Percentiles rank a stretch among this genome's conserved stretches.
These are phyloP conservation scores for Sedum album DNA, from an alignment of 164 flowering plant species.

Conservation along the genomic window DNA sequence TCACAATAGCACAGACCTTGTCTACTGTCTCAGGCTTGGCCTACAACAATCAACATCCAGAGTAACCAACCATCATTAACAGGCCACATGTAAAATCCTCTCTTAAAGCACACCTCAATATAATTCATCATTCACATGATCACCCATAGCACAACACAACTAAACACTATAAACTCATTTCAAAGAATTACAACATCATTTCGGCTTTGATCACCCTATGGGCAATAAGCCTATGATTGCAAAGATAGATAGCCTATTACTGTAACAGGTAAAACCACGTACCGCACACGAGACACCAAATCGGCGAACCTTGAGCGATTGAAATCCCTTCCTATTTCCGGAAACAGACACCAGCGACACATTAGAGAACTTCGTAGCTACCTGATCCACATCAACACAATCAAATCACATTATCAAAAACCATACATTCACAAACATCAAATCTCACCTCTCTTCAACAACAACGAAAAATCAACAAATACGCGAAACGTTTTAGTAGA, in stretches of 20 bases:
- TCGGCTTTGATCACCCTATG: neutral
- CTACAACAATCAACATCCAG: neutral
- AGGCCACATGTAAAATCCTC: neutral
- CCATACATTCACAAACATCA: neutral
- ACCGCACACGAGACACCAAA: neutral
- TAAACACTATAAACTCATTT: neutral
- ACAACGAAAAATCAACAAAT: neutral
- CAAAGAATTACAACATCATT: neutral
- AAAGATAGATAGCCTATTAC: too few species aligned
- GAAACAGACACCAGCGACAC: neutral
- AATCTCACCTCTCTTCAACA: neutral
- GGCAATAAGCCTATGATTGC: neutral
- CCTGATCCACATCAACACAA: slow-evolving; percentile 7
- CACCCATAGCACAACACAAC: neutral
- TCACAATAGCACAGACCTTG: neutral
- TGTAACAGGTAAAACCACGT: neutral
- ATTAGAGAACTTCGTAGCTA: neutral
- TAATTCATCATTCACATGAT: neutral
- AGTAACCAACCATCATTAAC: neutral
- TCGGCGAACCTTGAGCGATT: neutral
- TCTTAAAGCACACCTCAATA: neutral
- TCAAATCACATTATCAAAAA: neutral
- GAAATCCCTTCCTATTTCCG: neutral
- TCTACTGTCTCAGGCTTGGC: neutral
- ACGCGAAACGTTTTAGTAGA: neutral